Evolutionary conservation across 768 basidiomycete genomes (phyloP).

Genomic region (Dendrothele bispora): DNA sequence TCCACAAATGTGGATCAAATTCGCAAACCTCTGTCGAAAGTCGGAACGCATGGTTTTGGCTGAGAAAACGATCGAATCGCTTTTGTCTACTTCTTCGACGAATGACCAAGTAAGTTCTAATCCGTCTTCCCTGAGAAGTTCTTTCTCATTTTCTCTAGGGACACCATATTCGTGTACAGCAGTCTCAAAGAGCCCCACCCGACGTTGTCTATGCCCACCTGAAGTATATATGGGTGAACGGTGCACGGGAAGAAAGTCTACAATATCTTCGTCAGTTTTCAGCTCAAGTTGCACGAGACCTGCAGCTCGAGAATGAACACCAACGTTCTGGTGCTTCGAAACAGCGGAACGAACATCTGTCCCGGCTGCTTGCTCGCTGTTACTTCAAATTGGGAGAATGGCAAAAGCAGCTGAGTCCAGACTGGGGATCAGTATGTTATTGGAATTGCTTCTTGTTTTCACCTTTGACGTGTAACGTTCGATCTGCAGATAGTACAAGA

Average conservation of each 20-base stretch:
- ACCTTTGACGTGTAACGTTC: too few species aligned
- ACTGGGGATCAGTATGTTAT: constrained; percentile 71
- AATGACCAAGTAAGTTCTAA: constrained; percentile 47
- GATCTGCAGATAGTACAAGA: constrained; percentile 73
- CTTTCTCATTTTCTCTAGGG: constrained; percentile 21
- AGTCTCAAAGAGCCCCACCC: constrained; percentile 77
- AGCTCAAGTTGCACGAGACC: constrained; percentile 68
- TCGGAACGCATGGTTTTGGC: constrained; percentile 92
- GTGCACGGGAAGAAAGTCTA: constrained; percentile 76
- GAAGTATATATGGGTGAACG: constrained; percentile 94
- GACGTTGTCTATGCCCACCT: constrained; percentile 95
- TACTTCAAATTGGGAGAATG: constrained; percentile 97
- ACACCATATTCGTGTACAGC: constrained; percentile 52
- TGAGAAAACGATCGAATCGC: constrained; percentile 93
- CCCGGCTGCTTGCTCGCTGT: constrained; percentile 89
- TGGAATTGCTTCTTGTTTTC: too few species aligned
- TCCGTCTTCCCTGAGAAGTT: too few species aligned
- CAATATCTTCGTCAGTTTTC: constrained; percentile 83
- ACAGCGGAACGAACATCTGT: constrained; percentile 64
- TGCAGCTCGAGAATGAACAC: constrained; percentile 60
- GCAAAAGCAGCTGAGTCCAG: constrained; percentile 80
- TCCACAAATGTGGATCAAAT: constrained; percentile 98
- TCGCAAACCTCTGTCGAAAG: constrained; percentile 96
- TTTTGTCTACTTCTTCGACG: constrained; percentile 62
- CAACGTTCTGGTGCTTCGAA: constrained; percentile 55